A percentile compares a stretch with the other conserved stretches of the same genome.
Evolutionary conservation across 768 basidiomycete genomes (phyloP).

Genomic region (Infundibulicybe gibba): DNA sequence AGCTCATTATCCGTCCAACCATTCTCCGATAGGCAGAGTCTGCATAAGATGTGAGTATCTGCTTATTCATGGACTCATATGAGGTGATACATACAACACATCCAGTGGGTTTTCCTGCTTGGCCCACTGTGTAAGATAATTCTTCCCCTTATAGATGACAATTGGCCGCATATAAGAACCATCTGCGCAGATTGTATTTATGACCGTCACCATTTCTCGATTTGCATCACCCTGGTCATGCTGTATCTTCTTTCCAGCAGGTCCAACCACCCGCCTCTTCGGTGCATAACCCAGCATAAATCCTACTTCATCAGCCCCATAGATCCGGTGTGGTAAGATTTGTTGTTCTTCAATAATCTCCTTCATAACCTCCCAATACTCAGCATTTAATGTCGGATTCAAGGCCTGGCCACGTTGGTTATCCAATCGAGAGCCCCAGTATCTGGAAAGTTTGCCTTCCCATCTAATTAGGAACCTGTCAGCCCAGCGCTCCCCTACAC

Average conservation of each 20-base stretch:
- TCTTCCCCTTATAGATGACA: constrained; percentile 36
- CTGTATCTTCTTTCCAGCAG: constrained; percentile 14
- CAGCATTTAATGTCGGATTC: constrained; percentile 28
- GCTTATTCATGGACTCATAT: constrained; percentile 4
- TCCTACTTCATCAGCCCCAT: constrained; percentile 31
- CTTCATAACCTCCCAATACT: constrained; percentile 29
- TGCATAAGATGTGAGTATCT: constrained; percentile 10
- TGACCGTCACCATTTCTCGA: constrained; percentile 29
- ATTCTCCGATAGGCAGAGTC: constrained; percentile 26
- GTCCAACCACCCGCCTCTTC: constrained; percentile 25
- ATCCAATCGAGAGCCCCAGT: constrained; percentile 29
- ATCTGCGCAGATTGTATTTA: constrained; percentile 34
- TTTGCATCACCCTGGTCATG: constrained; percentile 24
- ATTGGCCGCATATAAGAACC: constrained; percentile 30
- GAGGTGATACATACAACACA: constrained; percentile 31
- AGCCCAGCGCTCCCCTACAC: constrained; percentile 33
- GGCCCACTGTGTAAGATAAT: constrained; percentile 29
- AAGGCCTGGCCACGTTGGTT: constrained; percentile 26
- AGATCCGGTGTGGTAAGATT: constrained; percentile 21
- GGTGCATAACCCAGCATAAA: constrained; percentile 16
- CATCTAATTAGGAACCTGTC: constrained; percentile 25
- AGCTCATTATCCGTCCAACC: constrained; percentile 36
- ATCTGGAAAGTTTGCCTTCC: constrained; percentile 18
- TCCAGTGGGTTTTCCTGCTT: constrained; percentile 33
- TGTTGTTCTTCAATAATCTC: constrained; percentile 12